A percentile compares a stretch with the other conserved stretches of the same genome.
Evolutionary conservation across 495 filamentous ascomycete genomes (phyloP).

Genomic region (Hypoxylon trugodes): DNA sequence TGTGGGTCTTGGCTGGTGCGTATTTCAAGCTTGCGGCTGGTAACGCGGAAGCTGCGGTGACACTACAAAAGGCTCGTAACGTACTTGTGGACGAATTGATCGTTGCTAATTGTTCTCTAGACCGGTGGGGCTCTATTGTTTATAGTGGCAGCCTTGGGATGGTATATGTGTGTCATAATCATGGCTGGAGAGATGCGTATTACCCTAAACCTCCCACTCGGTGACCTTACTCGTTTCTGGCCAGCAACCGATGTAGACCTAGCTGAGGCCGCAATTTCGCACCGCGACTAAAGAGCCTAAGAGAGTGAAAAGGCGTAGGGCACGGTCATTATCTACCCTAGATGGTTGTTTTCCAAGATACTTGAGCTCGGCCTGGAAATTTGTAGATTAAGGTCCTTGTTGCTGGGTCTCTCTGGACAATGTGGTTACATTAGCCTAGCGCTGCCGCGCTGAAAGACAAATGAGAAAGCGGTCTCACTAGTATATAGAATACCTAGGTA

Average conservation of each 20-base stretch:
- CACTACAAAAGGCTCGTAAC: slow-evolving; percentile 55
- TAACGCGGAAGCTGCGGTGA: slow-evolving; percentile 52
- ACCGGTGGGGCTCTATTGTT: slow-evolving; percentile 59
- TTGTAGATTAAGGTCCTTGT: too few species aligned
- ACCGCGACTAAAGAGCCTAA: slow-evolving; percentile 34
- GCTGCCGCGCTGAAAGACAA: too few species aligned
- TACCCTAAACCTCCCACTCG: slow-evolving; percentile 59
- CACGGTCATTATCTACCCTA: not conserved
- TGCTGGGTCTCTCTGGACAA: too few species aligned
- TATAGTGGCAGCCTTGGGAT: slow-evolving; percentile 59
- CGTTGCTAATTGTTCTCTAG: slow-evolving; percentile 32
- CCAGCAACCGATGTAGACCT: slow-evolving; percentile 57
- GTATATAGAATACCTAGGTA: too few species aligned
- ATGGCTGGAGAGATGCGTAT: slow-evolving; percentile 67
- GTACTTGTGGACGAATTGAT: not conserved
- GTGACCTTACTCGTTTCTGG: slow-evolving; percentile 64
- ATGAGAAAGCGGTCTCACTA: too few species aligned
- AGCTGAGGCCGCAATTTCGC: slow-evolving; percentile 46
- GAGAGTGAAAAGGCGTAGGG: not conserved
- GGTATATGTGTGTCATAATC: slow-evolving; percentile 64
- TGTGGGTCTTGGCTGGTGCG: slow-evolving; percentile 58
- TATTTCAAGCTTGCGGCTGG: slow-evolving; percentile 60
- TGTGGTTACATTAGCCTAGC: too few species aligned
- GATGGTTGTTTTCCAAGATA: not conserved
- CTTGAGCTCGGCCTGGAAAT: too few species aligned